Evolutionary conservation across 768 basidiomycete species (phyloP), one percentile per base, ranked within the genome.

Genomic region (Mycena maculata): DNA sequence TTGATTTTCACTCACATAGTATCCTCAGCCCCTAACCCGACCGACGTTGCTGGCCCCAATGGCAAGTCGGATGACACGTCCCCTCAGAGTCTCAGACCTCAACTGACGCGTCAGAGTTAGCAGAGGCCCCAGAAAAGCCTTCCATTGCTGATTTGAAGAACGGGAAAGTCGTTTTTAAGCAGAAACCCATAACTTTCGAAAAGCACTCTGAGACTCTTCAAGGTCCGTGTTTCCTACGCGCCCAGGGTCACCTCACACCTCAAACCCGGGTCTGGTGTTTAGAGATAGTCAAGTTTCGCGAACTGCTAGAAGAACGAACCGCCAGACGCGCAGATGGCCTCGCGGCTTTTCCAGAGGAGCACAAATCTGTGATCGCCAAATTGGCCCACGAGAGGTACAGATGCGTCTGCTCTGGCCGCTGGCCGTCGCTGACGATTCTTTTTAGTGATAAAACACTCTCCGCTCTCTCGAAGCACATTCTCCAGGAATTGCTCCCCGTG

Each of bases 181-280:
- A 95, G 82, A 94, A 92, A 77, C 79, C 85, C 18, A 73, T 90
- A 36, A 87, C 90, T 0, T 87, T 92, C 53, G 92, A 94, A 79
- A 93, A 93, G 76, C 83, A 88, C 71, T 91, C 91, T 8, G 92
- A 94, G 75, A 93, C 93, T 18, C 84, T 95, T 72, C 90, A 92
- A 85, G 93, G 94, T 91, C 64, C 52, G 36, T 20, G 57, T 62
- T 53, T 36, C 73, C 25, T 38, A 38, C n/a, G 41, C 48, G 31
- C 36, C 31, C n/a, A n/a, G n/a, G n/a, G n/a, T 22, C 42, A 9
- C 22, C 16, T 13, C 48, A 20, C 5, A 33, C 28, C 52, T 49
- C 36, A 57, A 45, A 22, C 57, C 8, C 33, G 33, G 33, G 16
- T 47, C 30, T 36, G 12, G 71, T 23, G 71, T 23, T 49, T 25